Base-by-base conservation (phyloP, 2,329 filamentous ascomycete species). In the Exophiala dermatitidis region DNA sequence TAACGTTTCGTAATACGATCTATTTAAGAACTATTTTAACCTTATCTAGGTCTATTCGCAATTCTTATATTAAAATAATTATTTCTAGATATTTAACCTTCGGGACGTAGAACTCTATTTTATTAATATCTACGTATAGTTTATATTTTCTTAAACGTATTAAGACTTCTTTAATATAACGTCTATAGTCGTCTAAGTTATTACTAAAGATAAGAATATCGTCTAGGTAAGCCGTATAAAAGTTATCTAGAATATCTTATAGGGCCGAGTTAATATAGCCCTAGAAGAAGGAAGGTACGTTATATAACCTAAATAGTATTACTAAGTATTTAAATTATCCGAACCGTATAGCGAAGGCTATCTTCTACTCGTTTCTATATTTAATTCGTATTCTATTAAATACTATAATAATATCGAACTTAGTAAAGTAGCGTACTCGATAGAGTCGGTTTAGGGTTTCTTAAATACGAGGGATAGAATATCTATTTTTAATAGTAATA, bases 301-400 rank as follows among this genome's bases (percentile, higher is more conserved):
- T 62, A 12, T n/a, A 51, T n/a, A 64, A 41, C 28, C 50, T 47
- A 50, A 63, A 62, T 1, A 37, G 49, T 43, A 63, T 62, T 34
- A 64, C 49, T 19, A 53, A 30, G 54, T 59, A 64, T 46, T 64
- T 34, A 46, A 56, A 64, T 10, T 58, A 28, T 1, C 54, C 50
- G 33, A 50, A 64, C 4, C 52, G 32, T 1, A 45, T 62, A 3
- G 12, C 3, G 38, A 64, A 63, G 4, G 60, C 50, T 5, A 53
- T 63, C 34, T 62, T 60, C 43, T 48, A 58, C 48, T 63, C 49
- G 5, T 62, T 31, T n/a, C 58, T 52, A 26, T 60, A 28, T 9
- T 45, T 38, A 5, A 62, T 61, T 4, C 37, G n/a, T 19, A 61
- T 51, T 32, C 31, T 3, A 46, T 61, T 46, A 28, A 56, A 66